Base-by-base conservation (phyloP, 2,329 filamentous ascomycete species). In the Thelonectria olida region DNA sequence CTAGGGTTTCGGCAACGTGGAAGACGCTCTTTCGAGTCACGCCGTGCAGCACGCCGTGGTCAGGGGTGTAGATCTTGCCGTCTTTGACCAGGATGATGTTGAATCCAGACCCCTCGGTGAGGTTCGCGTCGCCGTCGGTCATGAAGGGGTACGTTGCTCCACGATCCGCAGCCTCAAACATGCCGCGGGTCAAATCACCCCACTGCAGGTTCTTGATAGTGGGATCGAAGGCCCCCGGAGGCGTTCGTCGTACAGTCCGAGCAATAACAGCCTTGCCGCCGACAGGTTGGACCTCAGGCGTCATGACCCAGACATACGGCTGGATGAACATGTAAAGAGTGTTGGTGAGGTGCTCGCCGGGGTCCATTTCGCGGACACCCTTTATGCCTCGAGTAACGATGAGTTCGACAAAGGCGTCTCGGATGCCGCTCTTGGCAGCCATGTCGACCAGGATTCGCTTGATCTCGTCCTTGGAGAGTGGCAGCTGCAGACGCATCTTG, bases 141-240 rank as follows among this genome's bases (percentile, higher is more conserved):
- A 85, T 66, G 65, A 85, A 84, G 0, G 83, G 82, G 54, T 83
- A 83, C 1, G 62, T 68, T 0, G 82, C 81, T 0, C 78, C 80
- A 1, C 82, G 79, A 61, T 85, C 82, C 0, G 62, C 51, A 0
- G 81, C 82, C 67, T 85, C 84, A 25, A 81, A 76, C 58, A 84
- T 65, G 1, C 74, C 81, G 0, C 81, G 72, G 1, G 74, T 78
- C 2, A 83, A 67, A 68, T 85, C 82, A 1, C 82, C 81, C 82
- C 82, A 84, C 56, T 84, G 79, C 15, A 82, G 69, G 63, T 84
- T 84, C 75, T 85, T 85, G 27, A 85, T 73, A 0, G 81, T 84
- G 0, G 82, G 83, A 63, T 85, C 83, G 4, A 84, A 80, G 1
- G 78, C 72, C 0, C 80, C 81, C 0, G 81, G 80, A 0, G 82